Base-by-base conservation (phyloP, 768 basidiomycete species). In the Nidularia pulvinata region DNA sequence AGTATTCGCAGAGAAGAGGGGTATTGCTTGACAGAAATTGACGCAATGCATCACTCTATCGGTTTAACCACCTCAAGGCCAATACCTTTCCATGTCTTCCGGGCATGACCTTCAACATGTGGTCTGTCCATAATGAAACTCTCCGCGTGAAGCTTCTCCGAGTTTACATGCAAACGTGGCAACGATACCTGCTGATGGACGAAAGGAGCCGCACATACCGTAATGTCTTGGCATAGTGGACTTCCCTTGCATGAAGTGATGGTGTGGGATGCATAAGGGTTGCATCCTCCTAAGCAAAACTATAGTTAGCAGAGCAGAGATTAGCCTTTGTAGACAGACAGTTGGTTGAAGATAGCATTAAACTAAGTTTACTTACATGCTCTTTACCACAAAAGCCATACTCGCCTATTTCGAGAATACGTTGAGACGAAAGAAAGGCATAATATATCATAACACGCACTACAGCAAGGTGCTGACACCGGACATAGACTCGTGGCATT, bases 281-380 rank as follows among this genome's bases (percentile, higher is more conserved):
- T 84, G 73, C 93, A 95, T n/a, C 93, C 93, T 46, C 89, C 90
- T 34, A 92, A 73, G 64, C 92, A 93, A 66, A 85, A 93, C 85
- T 91, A 16, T 19, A 19, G 19, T 19, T 39, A 16, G 37, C 10
- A 39, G 16, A 39, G 16, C 10, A 39, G 10, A 39, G 37, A 39
- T 39, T 39, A 39, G 37, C 10, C 16, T 39, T 19, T 19, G 19
- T 19, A 19, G 19, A 19, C 19, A 19, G 19, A 19, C 19, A 19
- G 19, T 19, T 19, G 19, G 19, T 19, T 19, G 19, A 19, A 19
- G 19, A 19, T 22, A 52, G 22, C 30, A 30, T 37, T 13, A 48
- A 30, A n/a, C 47, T 33, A 50, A n/a, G 47, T 30, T 25, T 33
- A 65, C 77, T 46, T 63, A 82, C 81, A 44, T 66, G 61, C 46